phyloP scores from a whole-genome alignment of 345 rosid species.

The Mercurialis annua region DNA sequence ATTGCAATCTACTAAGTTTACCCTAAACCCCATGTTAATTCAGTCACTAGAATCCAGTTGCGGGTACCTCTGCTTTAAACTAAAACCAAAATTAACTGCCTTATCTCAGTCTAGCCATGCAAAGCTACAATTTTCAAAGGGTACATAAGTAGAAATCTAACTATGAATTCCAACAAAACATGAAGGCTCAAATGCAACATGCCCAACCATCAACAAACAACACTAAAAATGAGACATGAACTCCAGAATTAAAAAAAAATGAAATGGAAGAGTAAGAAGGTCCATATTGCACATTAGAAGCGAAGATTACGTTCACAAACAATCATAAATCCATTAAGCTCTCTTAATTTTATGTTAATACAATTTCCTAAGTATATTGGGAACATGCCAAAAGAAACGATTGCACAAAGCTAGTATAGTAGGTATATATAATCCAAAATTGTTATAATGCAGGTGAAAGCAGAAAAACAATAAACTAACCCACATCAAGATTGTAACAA shows the following conservation, averaged over 20 bases:
- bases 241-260: background rate
- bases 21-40: background rate
- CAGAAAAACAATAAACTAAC: background rate
- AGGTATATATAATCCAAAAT: background rate
- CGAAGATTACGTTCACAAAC: background rate
- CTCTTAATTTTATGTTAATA: no score
- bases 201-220: background rate
- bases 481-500: slow-evolving; percentile 34
- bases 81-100: background rate
- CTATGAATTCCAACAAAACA: background rate
- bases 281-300: background rate
- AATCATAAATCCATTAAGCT: background rate
- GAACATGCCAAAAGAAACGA: background rate
- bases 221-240: background rate
- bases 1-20: background rate
- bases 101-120: background rate
- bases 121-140: background rate
- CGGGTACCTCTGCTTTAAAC: background rate
- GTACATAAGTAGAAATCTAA: background rate
- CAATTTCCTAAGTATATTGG: slow-evolving; percentile 1
- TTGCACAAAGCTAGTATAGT: background rate
- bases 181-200: background rate
- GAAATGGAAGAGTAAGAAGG: background rate
- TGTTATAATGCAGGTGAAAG: background rate
- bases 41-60: background rate